Base-by-base conservation (phyloP, 208 protist species). In the Jaenimonas drosophilae region DNA sequence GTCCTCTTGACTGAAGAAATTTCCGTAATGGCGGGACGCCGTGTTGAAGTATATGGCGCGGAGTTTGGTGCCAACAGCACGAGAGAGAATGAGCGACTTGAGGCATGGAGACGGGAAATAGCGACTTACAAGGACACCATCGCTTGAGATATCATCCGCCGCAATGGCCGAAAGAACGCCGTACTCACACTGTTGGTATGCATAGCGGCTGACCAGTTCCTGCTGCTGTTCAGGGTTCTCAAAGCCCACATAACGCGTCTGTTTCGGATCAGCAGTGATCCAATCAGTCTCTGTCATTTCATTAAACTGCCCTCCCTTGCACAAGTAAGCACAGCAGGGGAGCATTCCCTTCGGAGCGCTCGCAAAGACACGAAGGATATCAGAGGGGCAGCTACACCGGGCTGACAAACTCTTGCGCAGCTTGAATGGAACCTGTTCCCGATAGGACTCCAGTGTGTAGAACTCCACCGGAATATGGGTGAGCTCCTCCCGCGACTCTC, bases 1-100 rank as follows among this genome's bases (percentile, higher is more conserved):
- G 52, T 96, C 89, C 37, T 94, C 81, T 52, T 94, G 86, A 57
- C 83, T 91, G 48, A 96, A 94, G 61, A 94, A 96, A 23, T 72
- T 51, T 9, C 84, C 84, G 53, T 83, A 78, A 47, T 81, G 59
- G 7, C 72, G 60, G n/a, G 77, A 90, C 4, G 81, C 72, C 24
- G 61, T 75, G 29, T 56, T 65, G 56, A 96, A 96, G 59, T 81
- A 93, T 32, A 96, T 83, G 19, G 80, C 80, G 7, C 81, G 76
- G 34, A 96, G 54, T 51, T 83, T 84, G 47, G 80, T 78, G 27
- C 70, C 59, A 25, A 94, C 86, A 4, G 64, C 62, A 21, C 84
- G 76, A 16, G 84, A 94, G 4, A 96, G 64, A 48, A 96, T 67
- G 39, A 96, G 63, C 0, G 78, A 86, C 69, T 94, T 96, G 29